Evolutionary conservation across 495 filamentous ascomycete genomes (phyloP).

Genomic region (Xylaria grammica): DNA sequence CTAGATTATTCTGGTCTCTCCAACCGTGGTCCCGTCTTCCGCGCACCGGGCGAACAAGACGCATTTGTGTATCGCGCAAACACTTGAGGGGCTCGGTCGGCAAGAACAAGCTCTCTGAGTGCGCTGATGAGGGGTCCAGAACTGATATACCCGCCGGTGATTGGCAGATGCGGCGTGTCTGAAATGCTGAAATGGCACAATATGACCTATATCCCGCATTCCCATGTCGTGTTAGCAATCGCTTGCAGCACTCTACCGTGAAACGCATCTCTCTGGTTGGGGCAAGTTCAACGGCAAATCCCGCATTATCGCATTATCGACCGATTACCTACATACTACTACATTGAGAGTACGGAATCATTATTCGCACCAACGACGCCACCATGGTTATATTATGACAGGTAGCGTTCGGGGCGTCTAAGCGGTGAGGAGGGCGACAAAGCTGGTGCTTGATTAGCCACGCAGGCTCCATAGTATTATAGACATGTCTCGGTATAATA

Average conservation of each 20-base stretch:
- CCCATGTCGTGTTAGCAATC: constrained; percentile 1
- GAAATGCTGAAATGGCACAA: not conserved
- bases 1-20: not conserved
- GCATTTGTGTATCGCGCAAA: constrained; percentile 11
- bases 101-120: not conserved
- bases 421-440: constrained; percentile 10
- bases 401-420: not conserved
- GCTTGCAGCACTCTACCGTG: constrained; percentile 10
- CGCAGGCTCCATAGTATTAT: not conserved
- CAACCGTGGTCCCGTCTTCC: not conserved
- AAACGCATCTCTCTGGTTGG: constrained; percentile 7
- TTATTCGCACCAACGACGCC: not conserved
- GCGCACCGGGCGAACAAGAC: not conserved
- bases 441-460: not conserved
- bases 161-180: not conserved
- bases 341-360: constrained; percentile 2
- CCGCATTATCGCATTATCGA: too few relatives aligned
- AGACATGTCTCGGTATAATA: not conserved
- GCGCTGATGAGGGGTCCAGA: not conserved
- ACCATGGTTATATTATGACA: not conserved
- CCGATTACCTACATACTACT: too few relatives aligned
- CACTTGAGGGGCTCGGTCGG: not conserved
- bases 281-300: constrained; percentile 17
- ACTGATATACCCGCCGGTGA: not conserved
- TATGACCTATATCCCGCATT: constrained; percentile 11